Evolutionary conservation across 345 rosid species (phyloP).

Genomic region (Lepidium didymum): DNA sequence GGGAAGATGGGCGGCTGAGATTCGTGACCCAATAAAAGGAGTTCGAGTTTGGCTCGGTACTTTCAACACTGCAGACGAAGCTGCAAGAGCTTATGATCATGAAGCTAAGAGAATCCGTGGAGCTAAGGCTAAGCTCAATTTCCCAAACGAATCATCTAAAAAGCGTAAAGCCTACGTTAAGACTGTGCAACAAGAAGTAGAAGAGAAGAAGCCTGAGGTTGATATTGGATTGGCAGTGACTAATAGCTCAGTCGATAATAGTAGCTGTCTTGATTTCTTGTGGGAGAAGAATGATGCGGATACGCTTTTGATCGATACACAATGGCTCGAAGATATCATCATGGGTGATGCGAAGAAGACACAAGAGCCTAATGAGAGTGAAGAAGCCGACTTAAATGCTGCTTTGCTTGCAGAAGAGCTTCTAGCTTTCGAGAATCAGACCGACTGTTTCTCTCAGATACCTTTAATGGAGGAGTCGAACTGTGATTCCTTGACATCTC

Average conservation of each 20-base stretch:
- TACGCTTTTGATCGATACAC: constrained; percentile 5
- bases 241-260: background rate
- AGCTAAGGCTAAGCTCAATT: constrained; percentile 86
- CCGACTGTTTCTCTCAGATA: constrained; percentile 18
- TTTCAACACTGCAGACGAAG: constrained; percentile 70
- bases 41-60: constrained; percentile 95
- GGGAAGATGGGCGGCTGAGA: constrained; percentile 98
- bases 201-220: background rate
- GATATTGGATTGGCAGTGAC: background rate
- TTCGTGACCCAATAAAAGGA: constrained; percentile 75
- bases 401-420: constrained; percentile 22
- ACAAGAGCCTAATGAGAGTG: background rate
- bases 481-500: background rate
- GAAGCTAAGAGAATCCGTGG: constrained; percentile 93
- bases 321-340: constrained; percentile 21
- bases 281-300: constrained; percentile 16
- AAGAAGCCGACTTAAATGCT: background rate
- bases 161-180: constrained; percentile 1
- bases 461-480: background rate
- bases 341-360: background rate
- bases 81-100: constrained; percentile 77
- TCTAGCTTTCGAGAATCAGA: constrained; percentile 27
- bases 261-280: constrained; percentile 6
- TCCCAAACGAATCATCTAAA: constrained; percentile 20
- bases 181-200: background rate